Conservation (phyloP, 345 rosid genomes). For the Streptanthus diversifolius region DNA sequence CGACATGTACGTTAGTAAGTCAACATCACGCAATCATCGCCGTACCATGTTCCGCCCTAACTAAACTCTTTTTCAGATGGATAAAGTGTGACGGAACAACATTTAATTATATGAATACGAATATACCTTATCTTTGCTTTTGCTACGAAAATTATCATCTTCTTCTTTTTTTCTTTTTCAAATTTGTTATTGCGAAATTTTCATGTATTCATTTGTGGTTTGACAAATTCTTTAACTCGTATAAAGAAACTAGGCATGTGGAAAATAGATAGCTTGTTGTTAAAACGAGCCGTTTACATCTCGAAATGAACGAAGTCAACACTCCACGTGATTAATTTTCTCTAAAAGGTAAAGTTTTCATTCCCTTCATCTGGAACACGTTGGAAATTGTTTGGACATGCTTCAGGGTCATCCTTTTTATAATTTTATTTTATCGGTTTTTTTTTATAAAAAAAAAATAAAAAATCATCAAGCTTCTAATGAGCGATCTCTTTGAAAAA, state of each 20-base stretch:
- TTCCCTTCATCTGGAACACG: neutral
- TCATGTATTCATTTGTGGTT: neutral
- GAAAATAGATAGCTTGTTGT: neutral
- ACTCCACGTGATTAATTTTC: conserved; percentile 2
- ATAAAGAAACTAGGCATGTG: neutral
- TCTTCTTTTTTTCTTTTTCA: neutral
- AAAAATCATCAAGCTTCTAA: too few relatives aligned
- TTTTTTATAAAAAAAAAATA: too few relatives aligned
- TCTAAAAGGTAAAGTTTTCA: neutral
- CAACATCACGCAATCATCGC: conserved; percentile 32
- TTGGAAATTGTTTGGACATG: neutral
- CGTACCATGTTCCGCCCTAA: conserved; percentile 31
- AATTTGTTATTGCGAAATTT: neutral
- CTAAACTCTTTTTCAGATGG: conserved; percentile 11
- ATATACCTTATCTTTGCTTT: neutral
- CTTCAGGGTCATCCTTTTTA: too few relatives aligned
- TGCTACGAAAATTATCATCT: neutral
- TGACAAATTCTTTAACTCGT: neutral
- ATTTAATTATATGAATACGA: neutral
- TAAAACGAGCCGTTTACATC: neutral
- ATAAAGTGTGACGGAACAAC: neutral
- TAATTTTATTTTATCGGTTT: too few relatives aligned
- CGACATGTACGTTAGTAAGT: conserved; percentile 21
- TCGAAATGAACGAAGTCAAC: neutral
- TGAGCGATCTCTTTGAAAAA: too few relatives aligned